A percentile compares a stretch with the other conserved stretches of the same genome.
Evolutionary conservation across 2,329 filamentous ascomycete species (phyloP).

Genomic region (Pyricularia sp.): DNA sequence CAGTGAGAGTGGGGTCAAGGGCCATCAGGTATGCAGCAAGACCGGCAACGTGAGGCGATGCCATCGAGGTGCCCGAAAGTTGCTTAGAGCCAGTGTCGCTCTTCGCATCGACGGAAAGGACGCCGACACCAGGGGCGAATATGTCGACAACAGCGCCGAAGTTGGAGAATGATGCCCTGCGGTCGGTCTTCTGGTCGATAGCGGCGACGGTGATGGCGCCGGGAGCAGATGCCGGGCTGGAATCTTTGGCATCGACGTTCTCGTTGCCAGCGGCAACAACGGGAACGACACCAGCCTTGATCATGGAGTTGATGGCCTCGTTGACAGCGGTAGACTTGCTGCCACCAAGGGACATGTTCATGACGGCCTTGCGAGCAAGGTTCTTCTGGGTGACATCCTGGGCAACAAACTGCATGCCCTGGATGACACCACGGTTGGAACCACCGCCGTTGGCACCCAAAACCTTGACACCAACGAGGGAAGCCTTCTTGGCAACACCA

Average conservation of each 20-base stretch:
- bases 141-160: slow-evolving; percentile 44
- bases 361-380: slow-evolving; percentile 42
- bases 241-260: slow-evolving; percentile 37
- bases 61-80: slow-evolving; percentile 14
- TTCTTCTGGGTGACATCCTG: slow-evolving; percentile 32
- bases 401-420: slow-evolving; percentile 48
- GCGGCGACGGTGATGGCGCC: slow-evolving; percentile 51
- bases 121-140: slow-evolving; percentile 45
- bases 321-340: slow-evolving; percentile 40
- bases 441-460: slow-evolving; percentile 40
- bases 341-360: slow-evolving; percentile 56
- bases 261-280: slow-evolving; percentile 55
- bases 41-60: slow-evolving; percentile 13
- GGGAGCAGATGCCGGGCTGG: slow-evolving; percentile 45
- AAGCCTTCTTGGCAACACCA: slow-evolving; percentile 50
- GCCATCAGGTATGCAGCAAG: slow-evolving; percentile 15
- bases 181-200: slow-evolving; percentile 40
- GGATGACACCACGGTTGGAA: slow-evolving; percentile 41
- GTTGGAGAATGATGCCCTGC: slow-evolving; percentile 47
- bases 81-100: slow-evolving; percentile 31
- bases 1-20: slow-evolving; percentile 10
- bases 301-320: slow-evolving; percentile 37
- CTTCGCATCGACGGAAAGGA: slow-evolving; percentile 43
- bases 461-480: slow-evolving; percentile 51
- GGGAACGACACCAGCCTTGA: slow-evolving; percentile 41